Base-by-base conservation (phyloP, 2,329 filamentous ascomycete species). In the Cordyceps cateniannulata region DNA sequence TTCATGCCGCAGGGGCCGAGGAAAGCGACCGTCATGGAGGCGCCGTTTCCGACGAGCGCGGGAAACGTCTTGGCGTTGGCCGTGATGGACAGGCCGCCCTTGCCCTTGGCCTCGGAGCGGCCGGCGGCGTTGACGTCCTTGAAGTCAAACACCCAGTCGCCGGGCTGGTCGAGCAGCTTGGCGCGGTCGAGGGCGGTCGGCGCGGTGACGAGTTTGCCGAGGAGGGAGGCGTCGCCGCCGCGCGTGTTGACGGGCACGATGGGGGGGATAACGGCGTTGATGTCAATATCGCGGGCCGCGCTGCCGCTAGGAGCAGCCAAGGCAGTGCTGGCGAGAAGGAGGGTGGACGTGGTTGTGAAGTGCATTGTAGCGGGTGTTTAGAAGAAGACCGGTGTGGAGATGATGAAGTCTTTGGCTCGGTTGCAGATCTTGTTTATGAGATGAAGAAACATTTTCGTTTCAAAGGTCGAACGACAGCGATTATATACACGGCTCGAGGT, bases 1-100 rank as follows among this genome's bases (percentile, higher is more conserved):
- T 80, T 81, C 69, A 82, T 77, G 60, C 77, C 79, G 68, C 79
- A 83, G 29, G 73, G 74, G 20, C 75, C 76, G 56, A 82, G 70
- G 69, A 79, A 80, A 49, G 77, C 80, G 20, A 82, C 70, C 2
- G 78, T 77, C 72, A 79, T 79, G 62, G 73, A 72, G 20, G 74
- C 73, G 27, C 75, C 76, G 29, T 76, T 79, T 62, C 77, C 76
- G 59, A 80, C 75, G 20, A 83, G 74, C n/a, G 79, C 77, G 0
- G 79, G 80, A 69, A 81, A 80, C 27, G 77, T 78, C 64, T 75
- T 74, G 57, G 79, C 70, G 54, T 77, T 77, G 42, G 79, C 77
- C 7, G 74, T 69, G 35, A 77, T 62, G 42, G 70, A 66, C 32
- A 66, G 58, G 24, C 79, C 78, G 12, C 77, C 79, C 24, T 69